Percentiles rank a stretch among this genome's conserved stretches.
Evolutionary conservation across 2,329 filamentous ascomycete species (phyloP).

Genomic region (Helicocarpus griseus): DNA sequence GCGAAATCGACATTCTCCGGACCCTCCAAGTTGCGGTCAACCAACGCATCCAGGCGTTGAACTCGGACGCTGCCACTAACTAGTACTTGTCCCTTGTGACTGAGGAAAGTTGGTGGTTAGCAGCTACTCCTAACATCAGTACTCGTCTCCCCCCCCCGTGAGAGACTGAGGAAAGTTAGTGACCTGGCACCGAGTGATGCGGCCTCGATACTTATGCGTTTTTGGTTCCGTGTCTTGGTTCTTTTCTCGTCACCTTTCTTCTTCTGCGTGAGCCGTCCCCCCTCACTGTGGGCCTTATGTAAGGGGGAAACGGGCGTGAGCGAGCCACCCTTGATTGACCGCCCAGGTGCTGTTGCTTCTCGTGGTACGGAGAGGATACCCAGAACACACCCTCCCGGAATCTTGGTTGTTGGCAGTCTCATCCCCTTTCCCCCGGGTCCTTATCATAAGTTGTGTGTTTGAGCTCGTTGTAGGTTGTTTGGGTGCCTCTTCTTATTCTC

Average conservation of each 20-base stretch:
- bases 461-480: neutral
- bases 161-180: no score
- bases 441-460: neutral
- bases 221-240: neutral
- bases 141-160: no score
- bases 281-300: no score
- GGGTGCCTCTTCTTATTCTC: neutral
- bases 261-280: neutral
- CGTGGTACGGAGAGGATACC: neutral
- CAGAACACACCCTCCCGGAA: neutral
- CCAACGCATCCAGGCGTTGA: conserved; percentile 20
- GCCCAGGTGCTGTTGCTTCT: neutral
- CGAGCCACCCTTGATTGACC: neutral
- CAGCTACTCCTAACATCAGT: no score
- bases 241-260: neutral
- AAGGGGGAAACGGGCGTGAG: neutral
- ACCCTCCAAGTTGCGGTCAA: conserved; percentile 23
- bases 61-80: neutral
- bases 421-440: no score
- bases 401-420: neutral
- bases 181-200: no score
- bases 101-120: neutral
- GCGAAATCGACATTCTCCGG: conserved; percentile 22
- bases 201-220: neutral
- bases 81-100: neutral